Evolutionary conservation across 202 grass and related monocot species (phyloP).

Genomic region (Dendrocalamus latiflorus): DNA sequence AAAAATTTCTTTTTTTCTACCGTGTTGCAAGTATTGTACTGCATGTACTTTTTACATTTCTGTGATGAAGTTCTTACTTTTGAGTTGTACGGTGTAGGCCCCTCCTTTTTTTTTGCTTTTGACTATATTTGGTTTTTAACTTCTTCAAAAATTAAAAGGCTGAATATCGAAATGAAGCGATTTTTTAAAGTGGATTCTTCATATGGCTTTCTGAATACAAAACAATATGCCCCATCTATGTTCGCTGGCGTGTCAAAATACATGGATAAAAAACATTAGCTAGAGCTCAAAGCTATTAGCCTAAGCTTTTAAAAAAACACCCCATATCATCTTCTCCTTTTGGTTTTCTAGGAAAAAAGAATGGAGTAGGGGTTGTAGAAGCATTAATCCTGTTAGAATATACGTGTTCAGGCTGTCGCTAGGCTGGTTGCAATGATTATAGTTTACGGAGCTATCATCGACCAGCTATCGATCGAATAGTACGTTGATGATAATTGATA

Average conservation of each 20-base stretch:
- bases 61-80: background rate
- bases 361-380: background rate
- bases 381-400: background rate
- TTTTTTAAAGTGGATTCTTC: too few species aligned
- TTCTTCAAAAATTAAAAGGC: too few species aligned
- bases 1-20: background rate
- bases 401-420: constrained; percentile 25
- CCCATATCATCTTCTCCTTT: background rate
- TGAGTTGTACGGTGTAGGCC: background rate
- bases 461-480: background rate
- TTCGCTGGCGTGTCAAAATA: too few species aligned
- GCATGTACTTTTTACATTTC: background rate
- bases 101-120: too few species aligned
- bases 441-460: background rate
- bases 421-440: constrained; percentile 44
- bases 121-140: too few species aligned
- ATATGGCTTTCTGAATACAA: too few species aligned
- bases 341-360: background rate
- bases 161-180: too few species aligned
- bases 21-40: background rate
- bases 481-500: background rate
- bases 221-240: too few species aligned
- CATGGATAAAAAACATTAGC: too few species aligned
- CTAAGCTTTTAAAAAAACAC: too few species aligned
- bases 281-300: too few species aligned